Evolutionary conservation across 129 eudicot genomes (phyloP), one percentile per base, ranked within the genome.

Genomic region (Kitagawia praeruptora): DNA sequence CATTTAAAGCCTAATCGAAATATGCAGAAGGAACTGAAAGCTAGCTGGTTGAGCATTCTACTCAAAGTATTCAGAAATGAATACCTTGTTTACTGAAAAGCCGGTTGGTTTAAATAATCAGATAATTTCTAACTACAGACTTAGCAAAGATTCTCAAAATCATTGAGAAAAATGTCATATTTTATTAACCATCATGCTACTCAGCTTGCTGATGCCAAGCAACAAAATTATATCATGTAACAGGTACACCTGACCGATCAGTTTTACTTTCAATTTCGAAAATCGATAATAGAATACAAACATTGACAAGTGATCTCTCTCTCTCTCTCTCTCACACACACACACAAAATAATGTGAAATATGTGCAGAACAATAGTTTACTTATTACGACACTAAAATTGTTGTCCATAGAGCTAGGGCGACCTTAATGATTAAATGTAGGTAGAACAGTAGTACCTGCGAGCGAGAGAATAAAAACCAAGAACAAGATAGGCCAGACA

Each of bases 401-500:
- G 56, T 49, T 14, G 1, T 49, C 56, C 56, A 49, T 15, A 49
- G 56, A 49, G 11, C 11, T n/a, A n/a, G n/a, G n/a, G 2, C 27
- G 3, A 54, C 63, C 27, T 6, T 19, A 37, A 13, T 4, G 23
- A 40, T 11, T 25, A 8, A 28, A 19, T 25, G 9, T 7, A 23
- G 66, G 66, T 0, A 56, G 1, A 58, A 58, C 10, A 56, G 13
- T n/a, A 8, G 27, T 82, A 94, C 98, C 97, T 47, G 92, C 56
- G 12, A 95, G 70, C 15, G 97, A 85, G 14, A 95, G 58, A 44
- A 95, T 7, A 70, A 85, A 79, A 47, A 92, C 98, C 27, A 88
- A 87, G 73, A 92, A 78, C 16, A 95, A 80, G 51, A 95, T 89
- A 70, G 91, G 87, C 97, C 98, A 95, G 40, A 89, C 98, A 77